A percentile compares a stretch with the other conserved stretches of the same genome.
phyloP scores from a whole-genome alignment of 768 basidiomycete genomes.

The Boletus reticulatus region DNA sequence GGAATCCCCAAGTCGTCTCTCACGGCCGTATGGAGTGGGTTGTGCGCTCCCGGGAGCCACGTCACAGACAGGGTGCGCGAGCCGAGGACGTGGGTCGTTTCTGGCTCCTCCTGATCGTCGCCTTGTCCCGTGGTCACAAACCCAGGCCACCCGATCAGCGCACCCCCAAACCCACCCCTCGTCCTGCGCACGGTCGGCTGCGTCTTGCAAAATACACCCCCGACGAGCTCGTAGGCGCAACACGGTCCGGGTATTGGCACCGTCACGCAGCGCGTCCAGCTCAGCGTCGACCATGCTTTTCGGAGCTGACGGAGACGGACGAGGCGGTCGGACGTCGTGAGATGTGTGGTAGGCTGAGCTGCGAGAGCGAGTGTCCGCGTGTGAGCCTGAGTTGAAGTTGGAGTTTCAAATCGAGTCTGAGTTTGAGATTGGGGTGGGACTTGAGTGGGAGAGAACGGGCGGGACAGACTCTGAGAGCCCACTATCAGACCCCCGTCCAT shows the following conservation, averaged over 20 bases:
- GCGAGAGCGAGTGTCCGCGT: background rate
- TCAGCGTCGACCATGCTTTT: conserved; percentile 33
- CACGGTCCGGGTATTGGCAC: conserved; percentile 37
- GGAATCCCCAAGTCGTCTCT: conserved; percentile 38
- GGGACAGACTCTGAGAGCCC: background rate
- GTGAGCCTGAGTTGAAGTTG: too few species aligned
- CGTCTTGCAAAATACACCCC: conserved; percentile 53
- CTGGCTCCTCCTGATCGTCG: background rate
- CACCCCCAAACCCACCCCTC: background rate
- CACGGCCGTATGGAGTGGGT: conserved; percentile 15
- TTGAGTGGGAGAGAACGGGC: too few species aligned
- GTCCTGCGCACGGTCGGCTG: background rate
- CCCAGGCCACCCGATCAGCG: too few species aligned
- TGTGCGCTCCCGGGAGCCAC: conserved; percentile 17
- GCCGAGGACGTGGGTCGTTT: background rate
- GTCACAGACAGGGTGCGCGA: conserved; percentile 26
- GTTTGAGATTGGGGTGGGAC: too few species aligned
- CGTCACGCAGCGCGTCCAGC: conserved; percentile 20
- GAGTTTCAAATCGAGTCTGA: too few species aligned
- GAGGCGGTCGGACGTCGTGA: conserved; percentile 27
- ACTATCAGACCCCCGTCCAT: conserved; percentile 7
- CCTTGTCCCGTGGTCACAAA: too few species aligned
- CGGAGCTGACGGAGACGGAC: conserved; percentile 34
- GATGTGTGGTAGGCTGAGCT: background rate
- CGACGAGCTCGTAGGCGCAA: conserved; percentile 60